These are phyloP conservation scores for Phaeosphaeria sp. DNA, from an alignment of 2,329 filamentous ascomycete species.

Conservation along the genomic window DNA sequence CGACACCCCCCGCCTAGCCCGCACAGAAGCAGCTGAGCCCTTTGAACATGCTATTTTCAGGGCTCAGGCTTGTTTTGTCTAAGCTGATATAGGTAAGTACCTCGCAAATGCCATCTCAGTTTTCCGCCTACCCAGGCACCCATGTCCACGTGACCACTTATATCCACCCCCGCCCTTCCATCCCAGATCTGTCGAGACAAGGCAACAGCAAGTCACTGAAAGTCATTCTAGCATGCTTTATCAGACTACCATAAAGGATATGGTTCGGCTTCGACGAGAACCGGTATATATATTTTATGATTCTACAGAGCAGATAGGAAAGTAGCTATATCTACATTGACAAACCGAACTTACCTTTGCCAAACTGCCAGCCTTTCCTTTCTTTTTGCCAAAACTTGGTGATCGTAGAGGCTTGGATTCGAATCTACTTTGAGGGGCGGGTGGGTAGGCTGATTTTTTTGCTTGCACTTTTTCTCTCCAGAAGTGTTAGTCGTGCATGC, in stretches of 20 bases:
- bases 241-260: not conserved
- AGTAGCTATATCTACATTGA: not conserved
- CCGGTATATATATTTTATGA: not conserved
- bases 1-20: no score
- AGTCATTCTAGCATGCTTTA: not conserved
- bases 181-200: not conserved
- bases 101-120: no score
- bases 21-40: no score
- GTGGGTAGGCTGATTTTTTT: not conserved
- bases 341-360: not conserved
- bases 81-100: no score
- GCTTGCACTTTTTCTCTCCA: not conserved
- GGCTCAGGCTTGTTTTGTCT: no score
- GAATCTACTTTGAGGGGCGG: not conserved
- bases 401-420: not conserved
- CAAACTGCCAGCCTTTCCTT: not conserved
- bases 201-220: not conserved
- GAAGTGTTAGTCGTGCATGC: no score
- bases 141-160: not conserved
- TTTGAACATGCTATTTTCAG: no score
- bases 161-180: not conserved
- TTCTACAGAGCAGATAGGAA: not conserved
- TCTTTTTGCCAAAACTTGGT: not conserved
- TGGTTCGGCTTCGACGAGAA: not conserved
- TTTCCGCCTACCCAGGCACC: not conserved